Base-by-base conservation (phyloP, 176 grass and related monocot species). In the Avena sativa region DNA sequence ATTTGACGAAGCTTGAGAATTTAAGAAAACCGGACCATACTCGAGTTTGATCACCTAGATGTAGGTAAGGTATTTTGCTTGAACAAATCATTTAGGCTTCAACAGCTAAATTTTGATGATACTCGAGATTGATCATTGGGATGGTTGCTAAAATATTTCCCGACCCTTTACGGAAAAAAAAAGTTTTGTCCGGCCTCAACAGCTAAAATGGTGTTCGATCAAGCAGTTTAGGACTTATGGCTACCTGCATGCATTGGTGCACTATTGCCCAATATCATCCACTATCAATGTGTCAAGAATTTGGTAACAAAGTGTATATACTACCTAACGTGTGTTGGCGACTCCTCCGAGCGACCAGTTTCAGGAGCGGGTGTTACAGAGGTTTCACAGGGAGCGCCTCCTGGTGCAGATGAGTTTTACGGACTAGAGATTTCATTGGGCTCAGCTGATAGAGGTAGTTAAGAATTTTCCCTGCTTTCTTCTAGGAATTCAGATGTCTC, bases 101-200 rank as follows among this genome's bases (percentile, higher is more conserved):
- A 34, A 78, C 10, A 12, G 51, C 50, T 78, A 57, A 78, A 38
- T 74, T 49, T 74, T 0, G 47, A 74, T 74, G 46, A 26, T 36
- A 16, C 21, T 25, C 21, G 12, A 28, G 46, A 28, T 75, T 51
- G 72, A 16, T 7, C 26, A 52, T 75, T 16, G 8, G 16, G 16
- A 43, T 70, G 32, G 66, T 70, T 38, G 66, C 66, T 68, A 68
- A 56, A 68, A 74, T 74, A 74, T 74, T 74, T n/a, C 71, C 21
- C 12, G n/a, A 12, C 62, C 62, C 26, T 65, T 32, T 8, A 14
- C 5, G 4, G 25, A 64, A 52, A 55, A 16, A 55, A 17, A 55
- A 16, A 17, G 52, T 65, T 30, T 30, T 65, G 26, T 65, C 4
- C 12, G 25, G 28, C 25, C 44, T 50, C 71, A 74, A 48, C 71